Evolutionary conservation across 352 stramenopile genomes (phyloP), one percentile per base, ranked within the genome.

Genomic region (Globisporangium lucens): DNA sequence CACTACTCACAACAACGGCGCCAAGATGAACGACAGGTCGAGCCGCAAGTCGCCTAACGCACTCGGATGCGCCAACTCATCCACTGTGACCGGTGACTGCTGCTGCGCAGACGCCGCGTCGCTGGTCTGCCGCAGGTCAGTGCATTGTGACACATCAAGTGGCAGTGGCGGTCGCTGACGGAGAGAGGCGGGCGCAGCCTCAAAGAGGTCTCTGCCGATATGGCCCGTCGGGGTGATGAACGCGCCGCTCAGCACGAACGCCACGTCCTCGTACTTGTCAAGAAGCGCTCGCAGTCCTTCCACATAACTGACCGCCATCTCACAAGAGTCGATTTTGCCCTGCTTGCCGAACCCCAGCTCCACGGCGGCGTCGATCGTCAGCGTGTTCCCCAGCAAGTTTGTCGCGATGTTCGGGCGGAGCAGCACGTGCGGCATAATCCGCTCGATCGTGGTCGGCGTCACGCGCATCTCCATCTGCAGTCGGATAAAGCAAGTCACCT

Each of bases 381-480:
- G 10, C 33, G 35, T 27, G 20, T 17, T n/a, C 22, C 9, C 33
- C 22, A 62, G 20, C n/a, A 62, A 13, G 35, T 62, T 49, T 7
- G 56, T 9, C 1, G n/a, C 35, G 27, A 62, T 49, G 20, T 10
- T 29, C 6, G 56, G 49, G 73, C 49, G 49, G 59, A 67, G 52
- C 59, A 33, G 20, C 27, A 46, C 8, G 68, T 62, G 41, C 49
- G 69, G 4, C 59, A 61, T 13, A 24, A 53, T 3, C 38, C 38
- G 58, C 73, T 63, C 35, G 71, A 75, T 30, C 64, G 59, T 57
- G 72, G 33, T 57, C 46, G 27, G 47, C 46, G 66, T 69, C 24
- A 63, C 64, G 12, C 57, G 58, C 9, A 74, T 62, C 9, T 51
- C 49, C 17, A 71, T 61, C 49, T 63, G 36, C 33, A 65, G 49